phyloP scores from a whole-genome alignment of 1,284 basidiomycete genomes.

The Moesziomyces sp. region DNA sequence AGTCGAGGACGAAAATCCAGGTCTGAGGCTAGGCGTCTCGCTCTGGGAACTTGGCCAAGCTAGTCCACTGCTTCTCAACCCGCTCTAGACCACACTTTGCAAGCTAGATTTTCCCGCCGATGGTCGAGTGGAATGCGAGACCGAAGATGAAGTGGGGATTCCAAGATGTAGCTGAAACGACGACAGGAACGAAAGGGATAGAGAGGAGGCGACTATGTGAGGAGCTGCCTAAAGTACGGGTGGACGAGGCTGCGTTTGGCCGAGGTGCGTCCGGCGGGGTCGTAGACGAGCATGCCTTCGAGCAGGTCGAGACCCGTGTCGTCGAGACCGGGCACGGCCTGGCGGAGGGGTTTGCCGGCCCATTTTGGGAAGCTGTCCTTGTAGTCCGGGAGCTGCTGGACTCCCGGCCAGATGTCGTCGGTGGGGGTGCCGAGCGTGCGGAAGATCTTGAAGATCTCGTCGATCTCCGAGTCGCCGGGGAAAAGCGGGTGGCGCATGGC shows the following conservation, averaged over 20 bases:
- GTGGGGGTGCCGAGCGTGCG: slow-evolving; percentile 82
- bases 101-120: not conserved
- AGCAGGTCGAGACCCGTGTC: slow-evolving; percentile 61
- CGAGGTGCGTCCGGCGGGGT: slow-evolving; percentile 86
- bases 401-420: slow-evolving; percentile 91
- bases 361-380: slow-evolving; percentile 97
- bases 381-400: slow-evolving; percentile 90
- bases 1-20: not conserved
- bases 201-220: slow-evolving; percentile 7
- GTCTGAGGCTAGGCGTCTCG: slow-evolving; percentile 17
- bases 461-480: slow-evolving; percentile 98
- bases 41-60: slow-evolving; percentile 49
- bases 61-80: slow-evolving; percentile 14
- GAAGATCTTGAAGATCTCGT: slow-evolving; percentile 99
- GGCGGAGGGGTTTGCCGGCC: slow-evolving; percentile 75
- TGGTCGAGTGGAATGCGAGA: not conserved
- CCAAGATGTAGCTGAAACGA: not conserved
- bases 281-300: slow-evolving; percentile 85
- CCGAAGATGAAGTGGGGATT: not conserved
- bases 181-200: not conserved
- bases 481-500: slow-evolving; percentile 90
- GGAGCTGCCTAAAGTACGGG: slow-evolving; percentile 41
- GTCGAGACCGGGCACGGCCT: slow-evolving; percentile 66
- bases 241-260: slow-evolving; percentile 45
- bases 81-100: slow-evolving; percentile 9